Base-by-base conservation (phyloP, 169 alveolate genomes). In the Amoebophrya sp. region DNA sequence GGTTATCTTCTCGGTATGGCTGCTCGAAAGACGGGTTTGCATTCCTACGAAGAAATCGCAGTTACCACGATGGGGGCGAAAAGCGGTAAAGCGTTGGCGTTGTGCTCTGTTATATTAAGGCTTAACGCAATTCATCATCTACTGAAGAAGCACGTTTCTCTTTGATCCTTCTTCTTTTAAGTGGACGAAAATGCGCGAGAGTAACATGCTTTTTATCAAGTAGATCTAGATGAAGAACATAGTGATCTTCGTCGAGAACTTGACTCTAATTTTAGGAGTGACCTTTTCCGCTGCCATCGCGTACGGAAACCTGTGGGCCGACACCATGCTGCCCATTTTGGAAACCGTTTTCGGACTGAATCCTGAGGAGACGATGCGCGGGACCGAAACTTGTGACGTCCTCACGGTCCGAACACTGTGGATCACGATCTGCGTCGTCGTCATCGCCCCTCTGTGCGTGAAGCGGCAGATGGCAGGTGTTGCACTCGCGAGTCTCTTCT, bases 1-100 rank as follows among this genome's bases (percentile, higher is more conserved):
- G 83, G 83, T 0, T 65, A 65, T 36, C 2, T 65, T 29, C 83
- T 65, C 83, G 83, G 83, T 36, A 65, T 65, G 83, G 83, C 83
- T 10, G 83, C 83, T 29, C 83, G 83, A 36, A 65, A 65, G 83
- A 65, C 83, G 39, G 83, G 83, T 29, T 36, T 65, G 83, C 83
- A 65, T 36, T 12, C 36, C 83, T 65, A 65, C 83, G 83, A 65
- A 36, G 83, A 65, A 36, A 65, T 65, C 26, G 83, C 83, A 36
- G 83, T 65, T 36, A 65, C 83, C 36, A 65, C 83, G 33, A 65
- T 65, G 83, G 83, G 83, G 2, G 2, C 36, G 83, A 1, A 18
- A 6, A 65, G 18, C 38, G 83, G 83, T 10, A 65, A 65, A 36
- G 12, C 83, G 83, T 36, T 65, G 83, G 83, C 83, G 83, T 26